Conservation (phyloP, 2,329 filamentous ascomycete species). For the Rasamsonia emersonii region DNA sequence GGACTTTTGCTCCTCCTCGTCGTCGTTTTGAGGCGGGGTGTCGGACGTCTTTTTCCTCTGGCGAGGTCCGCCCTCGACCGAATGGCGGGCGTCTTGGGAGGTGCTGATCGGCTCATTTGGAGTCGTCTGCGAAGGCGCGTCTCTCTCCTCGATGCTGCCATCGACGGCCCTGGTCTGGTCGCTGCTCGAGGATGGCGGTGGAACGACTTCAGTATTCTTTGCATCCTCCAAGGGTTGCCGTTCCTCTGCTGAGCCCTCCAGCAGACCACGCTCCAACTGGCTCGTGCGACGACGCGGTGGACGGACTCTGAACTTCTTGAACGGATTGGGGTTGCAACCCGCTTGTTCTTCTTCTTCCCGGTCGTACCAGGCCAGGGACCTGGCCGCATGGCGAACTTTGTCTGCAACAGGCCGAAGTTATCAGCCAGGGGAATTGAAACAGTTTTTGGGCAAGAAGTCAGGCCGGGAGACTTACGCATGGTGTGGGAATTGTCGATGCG, state of each 20-base stretch:
- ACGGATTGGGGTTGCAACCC: constrained; percentile 36
- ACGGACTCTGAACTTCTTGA: constrained; percentile 29
- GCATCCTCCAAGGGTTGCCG: constrained; percentile 1
- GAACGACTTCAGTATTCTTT: constrained; percentile 8
- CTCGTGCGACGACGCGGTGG: constrained; percentile 19
- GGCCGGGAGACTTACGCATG: constrained; percentile 2
- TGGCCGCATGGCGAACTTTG: constrained; percentile 30
- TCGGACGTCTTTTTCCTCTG: constrained; percentile 9
- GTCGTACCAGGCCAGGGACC: constrained; percentile 34
- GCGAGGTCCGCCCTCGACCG: neutral
- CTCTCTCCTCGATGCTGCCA: constrained; percentile 10
- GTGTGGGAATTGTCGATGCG: neutral
- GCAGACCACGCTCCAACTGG: constrained; percentile 22
- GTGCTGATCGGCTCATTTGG: constrained; percentile 22
- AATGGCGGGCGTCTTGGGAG: neutral
- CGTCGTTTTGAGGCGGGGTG: constrained; percentile 13
- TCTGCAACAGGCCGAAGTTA: too few species aligned
- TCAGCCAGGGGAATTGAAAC: too few species aligned
- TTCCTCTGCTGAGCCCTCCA: neutral
- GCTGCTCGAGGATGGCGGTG: constrained; percentile 17
- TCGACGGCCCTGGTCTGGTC: constrained; percentile 10
- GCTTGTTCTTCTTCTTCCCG: constrained; percentile 27
- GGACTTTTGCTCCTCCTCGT: constrained; percentile 10
- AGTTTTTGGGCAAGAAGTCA: too few species aligned
- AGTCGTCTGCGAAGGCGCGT: constrained; percentile 16